These are phyloP conservation scores for Candida alai DNA, from an alignment of 805 yeast genomes.

Conservation along the genomic window DNA sequence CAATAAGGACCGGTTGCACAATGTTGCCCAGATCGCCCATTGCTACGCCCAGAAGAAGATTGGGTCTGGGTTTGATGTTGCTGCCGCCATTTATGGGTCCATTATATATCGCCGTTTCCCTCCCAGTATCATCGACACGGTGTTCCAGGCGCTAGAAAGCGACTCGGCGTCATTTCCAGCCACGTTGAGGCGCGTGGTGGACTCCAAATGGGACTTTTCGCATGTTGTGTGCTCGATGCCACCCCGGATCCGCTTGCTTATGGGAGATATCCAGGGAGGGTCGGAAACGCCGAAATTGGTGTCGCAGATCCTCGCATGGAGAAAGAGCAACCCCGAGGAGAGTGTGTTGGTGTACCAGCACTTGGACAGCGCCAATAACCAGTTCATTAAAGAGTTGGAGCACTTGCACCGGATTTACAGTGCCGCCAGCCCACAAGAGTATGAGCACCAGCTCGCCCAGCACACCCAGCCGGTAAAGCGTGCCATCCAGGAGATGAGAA, in stretches of 20 bases:
- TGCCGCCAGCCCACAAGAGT: slow-evolving; percentile 1
- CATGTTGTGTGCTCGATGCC: slow-evolving; percentile 62
- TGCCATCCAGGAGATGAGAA: slow-evolving; percentile 51
- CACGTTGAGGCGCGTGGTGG: slow-evolving; percentile 32
- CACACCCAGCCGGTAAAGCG: neutral
- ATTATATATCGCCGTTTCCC: slow-evolving; percentile 75
- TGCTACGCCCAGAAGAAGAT: slow-evolving; percentile 92
- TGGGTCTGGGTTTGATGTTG: slow-evolving; percentile 97
- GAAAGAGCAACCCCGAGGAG: slow-evolving; percentile 44
- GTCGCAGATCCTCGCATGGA: slow-evolving; percentile 71
- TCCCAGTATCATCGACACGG: slow-evolving; percentile 45
- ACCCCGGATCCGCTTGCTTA: slow-evolving; percentile 58
- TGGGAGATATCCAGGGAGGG: slow-evolving; percentile 94
- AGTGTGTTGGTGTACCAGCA: slow-evolving; percentile 50
- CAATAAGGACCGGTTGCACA: slow-evolving; percentile 52
- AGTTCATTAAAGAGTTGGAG: slow-evolving; percentile 41
- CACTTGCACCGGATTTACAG: slow-evolving; percentile 2
- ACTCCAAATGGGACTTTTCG: slow-evolving; percentile 59
- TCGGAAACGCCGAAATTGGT: slow-evolving; percentile 94
- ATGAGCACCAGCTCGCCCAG: neutral
- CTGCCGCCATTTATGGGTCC: slow-evolving; percentile 91
- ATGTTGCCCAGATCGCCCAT: slow-evolving; percentile 83
- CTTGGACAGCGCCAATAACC: slow-evolving; percentile 61
- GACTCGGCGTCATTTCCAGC: slow-evolving; percentile 6
- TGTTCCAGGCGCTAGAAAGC: slow-evolving; percentile 21